These are phyloP conservation scores for Miscanthus lutarioriparius DNA, from an alignment of 176 grass and related monocot genomes.

Conservation along the genomic window DNA sequence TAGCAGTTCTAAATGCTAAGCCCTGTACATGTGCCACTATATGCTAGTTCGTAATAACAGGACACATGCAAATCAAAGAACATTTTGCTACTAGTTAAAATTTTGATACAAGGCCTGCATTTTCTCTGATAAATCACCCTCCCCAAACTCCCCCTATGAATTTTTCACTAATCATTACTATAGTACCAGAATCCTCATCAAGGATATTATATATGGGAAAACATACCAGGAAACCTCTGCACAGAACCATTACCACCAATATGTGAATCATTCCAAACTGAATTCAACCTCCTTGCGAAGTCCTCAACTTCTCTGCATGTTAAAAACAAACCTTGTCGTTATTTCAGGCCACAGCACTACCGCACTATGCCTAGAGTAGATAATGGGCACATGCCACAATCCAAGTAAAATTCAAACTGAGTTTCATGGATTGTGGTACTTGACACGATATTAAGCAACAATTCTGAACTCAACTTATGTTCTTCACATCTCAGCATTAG, in stretches of 20 bases:
- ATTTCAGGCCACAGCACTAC: conserved; percentile 1
- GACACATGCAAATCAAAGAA: neutral
- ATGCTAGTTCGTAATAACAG: neutral
- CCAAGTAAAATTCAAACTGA: neutral
- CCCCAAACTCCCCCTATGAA: neutral
- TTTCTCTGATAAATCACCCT: neutral
- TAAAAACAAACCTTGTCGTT: conserved; percentile 29
- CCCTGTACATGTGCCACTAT: neutral
- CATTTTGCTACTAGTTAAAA: neutral
- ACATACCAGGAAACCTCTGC: conserved; percentile 50
- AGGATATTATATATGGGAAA: neutral
- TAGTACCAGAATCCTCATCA: neutral
- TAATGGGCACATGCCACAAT: neutral
- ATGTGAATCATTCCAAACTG: conserved; percentile 67
- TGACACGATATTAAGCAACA: neutral
- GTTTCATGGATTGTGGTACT: neutral
- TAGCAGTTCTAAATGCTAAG: neutral
- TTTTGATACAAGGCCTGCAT: neutral
- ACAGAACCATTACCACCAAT: conserved; percentile 55
- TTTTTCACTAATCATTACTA: neutral
- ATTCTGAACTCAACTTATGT: neutral
- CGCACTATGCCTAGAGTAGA: neutral
- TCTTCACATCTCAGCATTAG: neutral
- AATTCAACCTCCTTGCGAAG: conserved; percentile 95
- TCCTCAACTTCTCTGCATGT: conserved; percentile 94